Conservation (phyloP, 148 eudicot species). For the Silene uniflora region DNA sequence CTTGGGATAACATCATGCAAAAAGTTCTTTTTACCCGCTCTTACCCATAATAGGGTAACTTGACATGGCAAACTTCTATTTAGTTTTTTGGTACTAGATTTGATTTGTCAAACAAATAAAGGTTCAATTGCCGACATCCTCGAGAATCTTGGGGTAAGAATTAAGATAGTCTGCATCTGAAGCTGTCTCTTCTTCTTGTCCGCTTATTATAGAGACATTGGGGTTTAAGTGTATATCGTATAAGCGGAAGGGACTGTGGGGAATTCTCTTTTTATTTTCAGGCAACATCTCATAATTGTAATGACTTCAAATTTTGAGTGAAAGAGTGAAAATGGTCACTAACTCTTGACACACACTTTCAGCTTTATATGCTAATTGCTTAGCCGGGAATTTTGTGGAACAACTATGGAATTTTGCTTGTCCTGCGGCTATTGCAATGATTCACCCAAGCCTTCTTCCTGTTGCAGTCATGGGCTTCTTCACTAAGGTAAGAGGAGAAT, state of each 20-base stretch:
- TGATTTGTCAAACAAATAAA: no score
- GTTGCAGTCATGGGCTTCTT: conserved; percentile 83
- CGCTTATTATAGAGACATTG: neutral
- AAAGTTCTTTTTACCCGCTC: no score
- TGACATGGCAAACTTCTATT: no score
- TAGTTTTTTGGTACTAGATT: no score
- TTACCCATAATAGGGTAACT: no score
- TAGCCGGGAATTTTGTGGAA: conserved; percentile 86
- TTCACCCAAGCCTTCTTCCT: conserved; percentile 94
- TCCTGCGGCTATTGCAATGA: conserved; percentile 88
- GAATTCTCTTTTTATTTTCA: neutral
- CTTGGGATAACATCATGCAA: no score
- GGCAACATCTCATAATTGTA: neutral
- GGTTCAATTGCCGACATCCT: no score
- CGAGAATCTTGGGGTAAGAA: no score
- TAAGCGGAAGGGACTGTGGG: neutral
- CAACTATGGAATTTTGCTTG: conserved; percentile 97
- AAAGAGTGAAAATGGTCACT: neutral
- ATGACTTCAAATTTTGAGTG: neutral
- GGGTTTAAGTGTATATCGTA: neutral
- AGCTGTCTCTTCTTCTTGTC: neutral
- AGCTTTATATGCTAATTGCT: conserved; percentile 86
- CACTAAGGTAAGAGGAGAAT: conserved; percentile 52
- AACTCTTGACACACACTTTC: conserved; percentile 23
- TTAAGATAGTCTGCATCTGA: neutral